Evolutionary conservation across 192 early-diverging fungal genomes (phyloP).

Genomic region (Entomortierella parvispora): DNA sequence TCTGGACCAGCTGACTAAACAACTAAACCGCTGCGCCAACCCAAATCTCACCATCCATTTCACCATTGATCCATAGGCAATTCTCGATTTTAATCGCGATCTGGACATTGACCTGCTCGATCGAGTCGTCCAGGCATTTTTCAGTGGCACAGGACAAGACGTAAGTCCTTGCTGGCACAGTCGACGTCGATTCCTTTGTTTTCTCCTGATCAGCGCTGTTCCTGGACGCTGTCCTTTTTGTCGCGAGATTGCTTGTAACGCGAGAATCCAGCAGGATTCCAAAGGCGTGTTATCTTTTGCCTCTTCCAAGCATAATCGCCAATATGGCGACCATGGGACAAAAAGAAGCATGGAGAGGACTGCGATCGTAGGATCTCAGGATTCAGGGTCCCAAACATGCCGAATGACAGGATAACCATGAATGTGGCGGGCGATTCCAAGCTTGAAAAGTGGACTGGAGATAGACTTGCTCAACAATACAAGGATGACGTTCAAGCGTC

Average conservation of each 20-base stretch:
- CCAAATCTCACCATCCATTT: neutral
- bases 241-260: no score
- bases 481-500: no score
- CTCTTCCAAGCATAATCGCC: no score
- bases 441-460: no score
- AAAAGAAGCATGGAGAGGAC: no score
- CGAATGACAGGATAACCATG: no score
- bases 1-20: constrained; percentile 4
- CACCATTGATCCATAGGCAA: constrained; percentile 52
- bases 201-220: neutral
- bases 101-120: constrained; percentile 90
- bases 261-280: no score
- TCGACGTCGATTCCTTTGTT: neutral
- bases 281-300: neutral
- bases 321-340: no score
- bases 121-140: constrained; percentile 89
- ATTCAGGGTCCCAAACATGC: no score
- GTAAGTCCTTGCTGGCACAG: constrained; percentile 55
- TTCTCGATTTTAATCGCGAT: constrained; percentile 91
- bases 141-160: constrained; percentile 76
- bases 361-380: no score
- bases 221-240: neutral
- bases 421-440: no score
- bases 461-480: no score
- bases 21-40: neutral